These are phyloP conservation scores for Dissophora ornata DNA, from an alignment of 192 early-diverging fungal genomes.

Conservation along the genomic window DNA sequence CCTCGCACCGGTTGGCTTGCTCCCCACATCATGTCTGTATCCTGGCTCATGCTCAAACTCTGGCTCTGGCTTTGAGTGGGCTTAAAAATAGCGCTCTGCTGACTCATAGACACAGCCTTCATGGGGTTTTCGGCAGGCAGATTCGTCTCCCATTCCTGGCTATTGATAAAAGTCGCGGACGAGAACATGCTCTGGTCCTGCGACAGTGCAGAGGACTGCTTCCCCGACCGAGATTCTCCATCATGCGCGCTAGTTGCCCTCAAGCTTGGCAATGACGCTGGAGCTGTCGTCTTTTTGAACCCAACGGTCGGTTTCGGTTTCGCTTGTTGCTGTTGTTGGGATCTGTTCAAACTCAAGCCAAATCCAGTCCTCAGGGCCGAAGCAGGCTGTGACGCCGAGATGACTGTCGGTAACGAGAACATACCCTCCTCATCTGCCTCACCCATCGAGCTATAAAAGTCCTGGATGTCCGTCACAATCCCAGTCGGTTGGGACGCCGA, in stretches of 20 bases:
- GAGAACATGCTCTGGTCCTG: background rate
- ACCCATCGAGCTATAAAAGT: background rate
- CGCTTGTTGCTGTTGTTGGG: background rate
- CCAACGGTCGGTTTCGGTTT: background rate
- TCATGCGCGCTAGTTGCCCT: too few relatives aligned
- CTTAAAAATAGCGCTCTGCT: conserved; percentile 3
- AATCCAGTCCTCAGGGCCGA: background rate
- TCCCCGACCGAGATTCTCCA: too few relatives aligned
- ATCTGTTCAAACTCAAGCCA: background rate
- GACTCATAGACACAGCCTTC: background rate
- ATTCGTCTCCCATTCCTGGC: background rate
- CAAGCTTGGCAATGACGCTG: too few relatives aligned
- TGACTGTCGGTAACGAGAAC: conserved; percentile 29
- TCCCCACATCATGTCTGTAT: background rate
- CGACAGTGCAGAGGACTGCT: too few relatives aligned
- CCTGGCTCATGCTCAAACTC: conserved; percentile 12
- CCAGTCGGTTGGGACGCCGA: conserved; percentile 25
- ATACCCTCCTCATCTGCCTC: conserved; percentile 26
- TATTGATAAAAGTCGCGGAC: background rate
- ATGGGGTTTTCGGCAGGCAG: too few relatives aligned
- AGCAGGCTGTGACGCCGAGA: conserved; percentile 18
- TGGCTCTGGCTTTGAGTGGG: background rate
- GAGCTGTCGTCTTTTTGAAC: too few relatives aligned
- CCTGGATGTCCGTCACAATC: background rate
- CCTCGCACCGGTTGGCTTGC: conserved; percentile 36